A percentile compares a stretch with the other conserved stretches of the same genome.
These are phyloP conservation scores for Alternaria postmessia DNA, from an alignment of 2,329 filamentous ascomycete genomes.

Conservation along the genomic window DNA sequence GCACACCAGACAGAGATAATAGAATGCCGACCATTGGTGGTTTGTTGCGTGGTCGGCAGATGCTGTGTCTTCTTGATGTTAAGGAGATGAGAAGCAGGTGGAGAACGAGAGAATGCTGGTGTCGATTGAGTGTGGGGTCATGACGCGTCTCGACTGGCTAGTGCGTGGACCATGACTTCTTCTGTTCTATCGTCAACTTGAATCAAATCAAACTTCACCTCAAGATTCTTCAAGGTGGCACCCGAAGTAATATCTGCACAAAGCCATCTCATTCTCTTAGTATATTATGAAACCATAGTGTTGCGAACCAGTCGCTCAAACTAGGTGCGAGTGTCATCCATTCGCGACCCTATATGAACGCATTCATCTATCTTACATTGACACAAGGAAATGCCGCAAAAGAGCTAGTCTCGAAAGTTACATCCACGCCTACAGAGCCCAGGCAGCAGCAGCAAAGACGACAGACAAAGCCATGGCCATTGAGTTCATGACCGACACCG, in stretches of 20 bases:
- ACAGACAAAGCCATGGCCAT: slow-evolving; percentile 37
- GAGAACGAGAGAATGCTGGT: background rate
- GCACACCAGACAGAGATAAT: too few species aligned
- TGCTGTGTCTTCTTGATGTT: background rate
- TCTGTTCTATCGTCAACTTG: background rate
- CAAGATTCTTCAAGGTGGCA: background rate
- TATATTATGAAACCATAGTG: slow-evolving; percentile 12
- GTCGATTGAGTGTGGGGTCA: slow-evolving; percentile 6
- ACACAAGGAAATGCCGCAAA: slow-evolving; percentile 1
- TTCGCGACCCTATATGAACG: slow-evolving; percentile 3
- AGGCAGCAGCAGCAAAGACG: slow-evolving; percentile 36
- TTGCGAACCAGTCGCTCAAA: slow-evolving; percentile 9
- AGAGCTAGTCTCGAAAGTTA: background rate
- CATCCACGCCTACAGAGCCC: slow-evolving; percentile 28
- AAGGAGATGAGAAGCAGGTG: background rate
- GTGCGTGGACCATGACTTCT: background rate
- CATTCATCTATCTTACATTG: slow-evolving; percentile 6
- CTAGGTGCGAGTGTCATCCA: slow-evolving; percentile 1
- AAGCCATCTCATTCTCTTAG: slow-evolving; percentile 5
- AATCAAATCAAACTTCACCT: background rate
- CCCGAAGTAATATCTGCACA: background rate
- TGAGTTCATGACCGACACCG: slow-evolving; percentile 30
- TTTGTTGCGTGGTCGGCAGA: background rate
- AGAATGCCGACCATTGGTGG: background rate
- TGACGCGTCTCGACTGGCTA: slow-evolving; percentile 15